Evolutionary conservation across 1,284 basidiomycete genomes (phyloP).

Genomic region (Athelia psychrophila): DNA sequence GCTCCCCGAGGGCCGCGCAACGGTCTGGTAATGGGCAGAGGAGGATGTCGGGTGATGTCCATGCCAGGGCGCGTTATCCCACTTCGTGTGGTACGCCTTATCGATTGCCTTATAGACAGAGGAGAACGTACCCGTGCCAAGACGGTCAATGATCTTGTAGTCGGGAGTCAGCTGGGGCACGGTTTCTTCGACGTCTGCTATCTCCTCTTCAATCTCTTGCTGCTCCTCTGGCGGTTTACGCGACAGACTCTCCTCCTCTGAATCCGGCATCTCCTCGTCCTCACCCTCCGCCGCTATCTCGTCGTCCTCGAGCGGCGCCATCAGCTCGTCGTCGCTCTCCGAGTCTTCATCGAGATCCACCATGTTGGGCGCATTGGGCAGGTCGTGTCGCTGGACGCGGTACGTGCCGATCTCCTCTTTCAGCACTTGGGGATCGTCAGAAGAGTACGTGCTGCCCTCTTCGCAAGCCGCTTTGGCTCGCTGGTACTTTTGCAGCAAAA

Average conservation of each 20-base stretch:
- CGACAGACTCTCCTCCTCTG: slow-evolving; percentile 49
- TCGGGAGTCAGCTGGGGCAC: slow-evolving; percentile 65
- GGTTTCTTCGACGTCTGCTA: slow-evolving; percentile 55
- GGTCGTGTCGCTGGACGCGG: slow-evolving; percentile 28
- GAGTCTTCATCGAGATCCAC: slow-evolving; percentile 49
- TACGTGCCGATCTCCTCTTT: slow-evolving; percentile 44
- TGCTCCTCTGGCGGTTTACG: slow-evolving; percentile 68
- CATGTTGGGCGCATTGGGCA: slow-evolving; percentile 22
- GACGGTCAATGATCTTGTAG: slow-evolving; percentile 86
- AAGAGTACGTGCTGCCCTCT: slow-evolving; percentile 33
- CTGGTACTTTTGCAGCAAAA: slow-evolving; percentile 39
- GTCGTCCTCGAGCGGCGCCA: slow-evolving; percentile 5
- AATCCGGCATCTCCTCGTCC: slow-evolving; percentile 31
- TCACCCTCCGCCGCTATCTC: slow-evolving; percentile 24
- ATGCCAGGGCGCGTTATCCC: slow-evolving; percentile 84
- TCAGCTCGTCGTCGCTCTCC: slow-evolving; percentile 49
- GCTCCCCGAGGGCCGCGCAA: slow-evolving; percentile 33
- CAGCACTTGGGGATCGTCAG: slow-evolving; percentile 44
- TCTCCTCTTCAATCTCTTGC: slow-evolving; percentile 75
- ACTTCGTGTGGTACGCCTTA: slow-evolving; percentile 68
- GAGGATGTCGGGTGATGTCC: slow-evolving; percentile 58
- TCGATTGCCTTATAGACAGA: slow-evolving; percentile 98
- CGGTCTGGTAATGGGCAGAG: slow-evolving; percentile 59
- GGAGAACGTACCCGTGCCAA: slow-evolving; percentile 98
- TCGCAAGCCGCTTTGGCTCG: slow-evolving; percentile 25